Percentiles rank a stretch among this genome's conserved stretches.
Conservation (phyloP, 495 filamentous ascomycete species). For the Podospora anserina region DNA sequence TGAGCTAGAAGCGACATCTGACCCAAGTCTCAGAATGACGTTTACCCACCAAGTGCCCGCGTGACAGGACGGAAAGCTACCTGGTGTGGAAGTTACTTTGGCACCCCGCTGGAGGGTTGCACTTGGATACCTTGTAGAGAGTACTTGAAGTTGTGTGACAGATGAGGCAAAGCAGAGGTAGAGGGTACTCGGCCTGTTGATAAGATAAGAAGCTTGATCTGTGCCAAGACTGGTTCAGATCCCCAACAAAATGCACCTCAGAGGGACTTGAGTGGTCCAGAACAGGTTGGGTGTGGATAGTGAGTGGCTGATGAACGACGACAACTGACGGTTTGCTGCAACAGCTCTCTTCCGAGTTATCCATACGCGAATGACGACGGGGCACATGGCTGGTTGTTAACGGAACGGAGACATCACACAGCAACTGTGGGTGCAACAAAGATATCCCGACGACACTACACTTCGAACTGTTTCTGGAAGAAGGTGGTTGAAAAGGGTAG, state of each 20-base stretch:
- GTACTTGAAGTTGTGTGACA: background rate
- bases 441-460: no score
- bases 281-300: no score
- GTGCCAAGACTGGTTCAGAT: constrained; percentile 1
- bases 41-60: background rate
- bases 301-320: background rate
- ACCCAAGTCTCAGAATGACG: constrained; percentile 7
- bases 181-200: background rate
- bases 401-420: background rate
- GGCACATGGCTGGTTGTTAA: background rate
- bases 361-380: background rate
- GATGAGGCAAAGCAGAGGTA: background rate
- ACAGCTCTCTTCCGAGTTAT: background rate
- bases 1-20: background rate
- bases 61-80: background rate
- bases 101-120: background rate
- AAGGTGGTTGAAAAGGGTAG: background rate
- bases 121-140: background rate
- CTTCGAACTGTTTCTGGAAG: background rate
- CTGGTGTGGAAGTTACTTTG: background rate
- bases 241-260: constrained; percentile 4
- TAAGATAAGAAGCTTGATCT: background rate
- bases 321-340: background rate
- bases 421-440: no score
- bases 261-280: background rate